These are phyloP conservation scores for Centella asiatica DNA, from an alignment of 129 eudicot species.

Conservation along the genomic window DNA sequence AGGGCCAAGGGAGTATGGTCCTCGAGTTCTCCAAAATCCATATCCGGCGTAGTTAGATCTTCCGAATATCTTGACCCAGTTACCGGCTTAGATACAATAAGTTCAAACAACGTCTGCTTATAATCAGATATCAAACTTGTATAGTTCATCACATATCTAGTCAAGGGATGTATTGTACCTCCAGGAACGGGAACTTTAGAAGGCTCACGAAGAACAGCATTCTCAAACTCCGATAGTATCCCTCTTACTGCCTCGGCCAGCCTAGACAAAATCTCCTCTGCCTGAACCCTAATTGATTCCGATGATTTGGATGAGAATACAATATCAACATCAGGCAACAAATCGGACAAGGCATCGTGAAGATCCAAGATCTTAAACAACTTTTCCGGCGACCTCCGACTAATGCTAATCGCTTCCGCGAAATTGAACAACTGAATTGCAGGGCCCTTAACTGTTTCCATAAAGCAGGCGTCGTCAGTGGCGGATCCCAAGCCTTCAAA, in stretches of 20 bases:
- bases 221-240: conserved; percentile 57
- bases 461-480: conserved; percentile 40
- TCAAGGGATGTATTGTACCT: conserved; percentile 63
- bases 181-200: conserved; percentile 54
- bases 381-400: conserved; percentile 54
- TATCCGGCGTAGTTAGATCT: conserved; percentile 31
- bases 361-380: conserved; percentile 57
- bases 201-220: conserved; percentile 50
- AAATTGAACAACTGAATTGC: conserved; percentile 54
- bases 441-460: conserved; percentile 50
- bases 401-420: conserved; percentile 60
- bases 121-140: conserved; percentile 58
- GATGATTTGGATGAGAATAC: conserved; percentile 32
- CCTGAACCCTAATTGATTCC: conserved; percentile 44
- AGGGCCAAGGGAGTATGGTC: conserved; percentile 39
- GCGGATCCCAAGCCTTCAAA: conserved; percentile 34
- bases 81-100: conserved; percentile 48
- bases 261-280: conserved; percentile 42
- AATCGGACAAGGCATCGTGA: conserved; percentile 44
- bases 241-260: conserved; percentile 67
- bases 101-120: conserved; percentile 42
- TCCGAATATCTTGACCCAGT: conserved; percentile 40
- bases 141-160: conserved; percentile 85
- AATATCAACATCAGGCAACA: conserved; percentile 43
- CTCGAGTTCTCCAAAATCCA: conserved; percentile 41